Conservation (phyloP, 768 basidiomycete genomes). For the Royoungia palumana region DNA sequence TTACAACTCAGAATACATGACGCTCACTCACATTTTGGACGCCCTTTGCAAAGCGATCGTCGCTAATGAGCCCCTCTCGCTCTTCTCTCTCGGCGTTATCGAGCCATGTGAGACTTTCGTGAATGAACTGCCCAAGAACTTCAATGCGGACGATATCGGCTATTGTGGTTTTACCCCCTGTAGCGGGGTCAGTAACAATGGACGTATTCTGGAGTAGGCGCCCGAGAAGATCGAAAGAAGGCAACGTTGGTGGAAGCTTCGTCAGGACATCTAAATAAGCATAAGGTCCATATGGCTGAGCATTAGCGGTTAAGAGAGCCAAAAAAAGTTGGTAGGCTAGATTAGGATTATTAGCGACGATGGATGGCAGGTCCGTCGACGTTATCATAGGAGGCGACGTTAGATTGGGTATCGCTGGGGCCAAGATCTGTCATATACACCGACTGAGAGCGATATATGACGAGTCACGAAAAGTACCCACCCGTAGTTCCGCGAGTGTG, state of each 20-base stretch:
- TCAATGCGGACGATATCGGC: constrained; percentile 63
- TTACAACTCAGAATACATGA: neutral
- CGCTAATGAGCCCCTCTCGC: constrained; percentile 61
- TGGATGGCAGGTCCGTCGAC: constrained; percentile 61
- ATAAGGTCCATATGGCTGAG: constrained; percentile 33
- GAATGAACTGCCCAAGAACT: constrained; percentile 67
- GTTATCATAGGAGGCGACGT: constrained; percentile 53
- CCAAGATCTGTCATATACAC: constrained; percentile 41
- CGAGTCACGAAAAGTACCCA: constrained; percentile 22
- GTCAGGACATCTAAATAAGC: constrained; percentile 61
- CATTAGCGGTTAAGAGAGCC: constrained; percentile 46
- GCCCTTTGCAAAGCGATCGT: constrained; percentile 70
- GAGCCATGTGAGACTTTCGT: constrained; percentile 66
- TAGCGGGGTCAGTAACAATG: constrained; percentile 36
- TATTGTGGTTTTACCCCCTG: constrained; percentile 53
- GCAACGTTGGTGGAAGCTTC: constrained; percentile 65
- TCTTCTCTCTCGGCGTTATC: constrained; percentile 70
- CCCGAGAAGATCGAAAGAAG: constrained; percentile 71
- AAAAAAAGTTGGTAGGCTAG: constrained; percentile 67
- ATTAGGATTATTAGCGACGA: constrained; percentile 65
- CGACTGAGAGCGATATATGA: neutral
- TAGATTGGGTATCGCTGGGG: constrained; percentile 45
- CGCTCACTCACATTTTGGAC: constrained; percentile 58
- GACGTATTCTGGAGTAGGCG: constrained; percentile 64
- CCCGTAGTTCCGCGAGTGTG: constrained; percentile 72